These are phyloP conservation scores for Penicillium chermesinum DNA, from an alignment of 495 filamentous ascomycete species.

Conservation along the genomic window DNA sequence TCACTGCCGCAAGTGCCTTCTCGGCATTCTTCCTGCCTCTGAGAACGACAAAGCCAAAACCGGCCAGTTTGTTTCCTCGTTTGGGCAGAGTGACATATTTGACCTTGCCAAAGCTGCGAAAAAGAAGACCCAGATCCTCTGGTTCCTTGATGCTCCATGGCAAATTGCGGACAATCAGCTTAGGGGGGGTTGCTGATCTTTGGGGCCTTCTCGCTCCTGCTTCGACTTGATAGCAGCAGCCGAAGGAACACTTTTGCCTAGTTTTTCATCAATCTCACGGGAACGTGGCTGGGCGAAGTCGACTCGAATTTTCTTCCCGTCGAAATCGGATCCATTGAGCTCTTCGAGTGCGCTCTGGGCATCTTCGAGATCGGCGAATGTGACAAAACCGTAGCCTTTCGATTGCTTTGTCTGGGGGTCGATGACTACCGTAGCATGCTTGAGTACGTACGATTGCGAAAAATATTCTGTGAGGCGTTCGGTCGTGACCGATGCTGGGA, in stretches of 20 bases:
- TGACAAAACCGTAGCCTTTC: slow-evolving; percentile 93
- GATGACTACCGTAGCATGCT: slow-evolving; percentile 82
- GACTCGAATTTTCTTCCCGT: slow-evolving; percentile 75
- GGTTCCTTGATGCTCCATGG: slow-evolving; percentile 91
- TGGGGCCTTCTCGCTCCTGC: slow-evolving; percentile 51
- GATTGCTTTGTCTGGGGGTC: slow-evolving; percentile 78
- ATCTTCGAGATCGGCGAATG: slow-evolving; percentile 90
- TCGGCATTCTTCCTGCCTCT: slow-evolving; percentile 87
- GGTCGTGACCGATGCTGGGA: slow-evolving; percentile 71
- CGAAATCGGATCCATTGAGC: slow-evolving; percentile 65
- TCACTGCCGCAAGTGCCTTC: slow-evolving; percentile 75
- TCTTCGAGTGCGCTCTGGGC: slow-evolving; percentile 72
- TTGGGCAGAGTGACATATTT: slow-evolving; percentile 77
- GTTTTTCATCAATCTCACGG: slow-evolving; percentile 54
- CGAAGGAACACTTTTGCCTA: slow-evolving; percentile 44
- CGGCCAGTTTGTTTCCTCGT: slow-evolving; percentile 63
- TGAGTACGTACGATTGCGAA: slow-evolving; percentile 88
- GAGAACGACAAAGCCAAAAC: slow-evolving; percentile 91
- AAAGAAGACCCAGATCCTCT: slow-evolving; percentile 70
- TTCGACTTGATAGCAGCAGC: slow-evolving; percentile 49
- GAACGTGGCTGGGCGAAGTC: slow-evolving; percentile 84
- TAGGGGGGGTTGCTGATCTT: slow-evolving; percentile 60
- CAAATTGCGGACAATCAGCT: slow-evolving; percentile 90
- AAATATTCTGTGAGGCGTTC: slow-evolving; percentile 81
- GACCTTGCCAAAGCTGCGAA: slow-evolving; percentile 84